These are phyloP conservation scores for Drosera capensis DNA, from an alignment of 148 eudicot genomes.

Conservation along the genomic window DNA sequence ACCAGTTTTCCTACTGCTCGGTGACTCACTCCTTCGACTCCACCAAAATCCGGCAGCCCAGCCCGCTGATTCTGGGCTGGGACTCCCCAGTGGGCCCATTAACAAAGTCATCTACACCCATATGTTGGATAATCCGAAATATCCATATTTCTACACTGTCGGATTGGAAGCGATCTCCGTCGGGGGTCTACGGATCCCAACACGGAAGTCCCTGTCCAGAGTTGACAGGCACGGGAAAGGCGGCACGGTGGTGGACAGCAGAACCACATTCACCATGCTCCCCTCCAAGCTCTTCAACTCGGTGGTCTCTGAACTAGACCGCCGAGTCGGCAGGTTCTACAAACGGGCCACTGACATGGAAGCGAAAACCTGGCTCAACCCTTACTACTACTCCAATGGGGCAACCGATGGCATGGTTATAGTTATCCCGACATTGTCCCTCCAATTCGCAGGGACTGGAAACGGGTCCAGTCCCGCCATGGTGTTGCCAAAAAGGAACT, in stretches of 20 bases:
- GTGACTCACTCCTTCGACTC: conserved; percentile 69
- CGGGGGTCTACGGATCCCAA: conserved; percentile 22
- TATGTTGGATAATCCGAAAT: conserved; percentile 50
- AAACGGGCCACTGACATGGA: conserved; percentile 41
- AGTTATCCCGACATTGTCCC: conserved; percentile 31
- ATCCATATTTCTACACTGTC: conserved; percentile 56
- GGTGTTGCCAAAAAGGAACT: conserved; percentile 57
- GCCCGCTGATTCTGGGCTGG: conserved; percentile 71
- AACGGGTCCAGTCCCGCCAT: too few species aligned
- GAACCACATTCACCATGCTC: conserved; percentile 74
- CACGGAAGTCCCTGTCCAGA: conserved; percentile 29
- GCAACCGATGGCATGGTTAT: conserved; percentile 3
- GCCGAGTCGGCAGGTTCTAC: conserved; percentile 17
- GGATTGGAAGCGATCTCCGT: conserved; percentile 53
- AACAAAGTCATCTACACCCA: conserved; percentile 36
- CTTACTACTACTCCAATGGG: conserved; percentile 43
- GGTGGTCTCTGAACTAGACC: conserved; percentile 30
- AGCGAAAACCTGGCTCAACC: conserved; percentile 50
- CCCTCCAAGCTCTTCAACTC: conserved; percentile 29
- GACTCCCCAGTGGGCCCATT: too few species aligned
- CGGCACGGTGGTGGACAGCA: conserved; percentile 77
- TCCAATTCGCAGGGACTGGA: conserved; percentile 66
- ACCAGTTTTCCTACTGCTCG: conserved; percentile 67
- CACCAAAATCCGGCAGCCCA: conserved; percentile 32
- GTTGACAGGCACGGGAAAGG: conserved; percentile 55